Evolutionary conservation across 1,139 yeast species (phyloP).

Genomic region (Suhomyces guaymorum): DNA sequence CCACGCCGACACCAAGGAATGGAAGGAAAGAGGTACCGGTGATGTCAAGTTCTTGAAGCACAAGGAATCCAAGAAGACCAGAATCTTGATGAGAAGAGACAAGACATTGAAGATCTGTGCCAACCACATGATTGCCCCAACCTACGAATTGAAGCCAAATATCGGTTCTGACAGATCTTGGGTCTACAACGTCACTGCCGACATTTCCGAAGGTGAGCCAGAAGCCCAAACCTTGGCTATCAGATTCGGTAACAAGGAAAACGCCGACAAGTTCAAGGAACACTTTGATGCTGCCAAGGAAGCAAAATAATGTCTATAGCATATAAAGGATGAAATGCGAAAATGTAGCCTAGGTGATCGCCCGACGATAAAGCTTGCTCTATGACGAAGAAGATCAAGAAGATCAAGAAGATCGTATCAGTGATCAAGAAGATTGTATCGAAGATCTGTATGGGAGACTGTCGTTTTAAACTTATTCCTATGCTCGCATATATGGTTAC

Average conservation of each 20-base stretch:
- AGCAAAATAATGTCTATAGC: slow-evolving; percentile 22
- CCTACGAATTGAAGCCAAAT: slow-evolving; percentile 83
- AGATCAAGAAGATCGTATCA: too few relatives aligned
- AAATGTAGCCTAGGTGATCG: too few relatives aligned
- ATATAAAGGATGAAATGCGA: not conserved
- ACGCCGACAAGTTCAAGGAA: slow-evolving; percentile 94
- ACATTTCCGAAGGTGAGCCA: slow-evolving; percentile 92
- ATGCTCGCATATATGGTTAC: too few relatives aligned
- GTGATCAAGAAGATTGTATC: too few relatives aligned
- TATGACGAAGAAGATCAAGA: too few relatives aligned
- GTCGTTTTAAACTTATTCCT: too few relatives aligned
- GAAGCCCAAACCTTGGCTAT: slow-evolving; percentile 97
- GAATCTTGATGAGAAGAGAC: slow-evolving; percentile 97
- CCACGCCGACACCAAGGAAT: slow-evolving; percentile 80
- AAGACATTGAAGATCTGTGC: slow-evolving; percentile 98
- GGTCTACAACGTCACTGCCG: slow-evolving; percentile 96
- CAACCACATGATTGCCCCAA: slow-evolving; percentile 87
- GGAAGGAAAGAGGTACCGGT: slow-evolving; percentile 99
- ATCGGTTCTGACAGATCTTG: slow-evolving; percentile 98
- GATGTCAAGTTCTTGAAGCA: slow-evolving; percentile 95
- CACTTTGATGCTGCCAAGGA: slow-evolving; percentile 79
- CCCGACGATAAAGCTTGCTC: too few relatives aligned
- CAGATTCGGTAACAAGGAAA: slow-evolving; percentile 95
- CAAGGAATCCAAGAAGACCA: slow-evolving; percentile 74
- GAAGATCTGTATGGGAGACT: too few relatives aligned